These are phyloP conservation scores for Camellia granthamiana DNA, from an alignment of 148 eudicot species.

Conservation along the genomic window DNA sequence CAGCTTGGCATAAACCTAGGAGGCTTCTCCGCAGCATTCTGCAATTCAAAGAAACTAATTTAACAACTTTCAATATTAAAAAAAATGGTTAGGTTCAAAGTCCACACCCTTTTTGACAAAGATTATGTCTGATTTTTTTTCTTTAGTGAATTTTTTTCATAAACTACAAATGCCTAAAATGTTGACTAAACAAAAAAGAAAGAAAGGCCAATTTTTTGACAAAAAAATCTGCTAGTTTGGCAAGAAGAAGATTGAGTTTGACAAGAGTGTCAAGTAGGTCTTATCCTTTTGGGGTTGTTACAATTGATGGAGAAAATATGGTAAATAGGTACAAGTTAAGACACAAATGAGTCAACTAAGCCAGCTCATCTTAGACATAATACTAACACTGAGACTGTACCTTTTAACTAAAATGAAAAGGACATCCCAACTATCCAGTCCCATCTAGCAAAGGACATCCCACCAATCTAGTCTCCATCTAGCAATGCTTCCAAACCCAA, in stretches of 20 bases:
- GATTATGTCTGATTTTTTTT: too few species aligned
- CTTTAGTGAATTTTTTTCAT: too few species aligned
- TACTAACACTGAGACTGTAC: constrained; percentile 17
- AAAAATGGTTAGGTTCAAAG: too few species aligned
- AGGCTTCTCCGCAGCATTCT: constrained; percentile 93
- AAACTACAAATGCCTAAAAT: too few species aligned
- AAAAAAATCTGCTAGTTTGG: too few species aligned
- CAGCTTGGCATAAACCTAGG: constrained; percentile 71
- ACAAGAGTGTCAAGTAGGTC: background rate
- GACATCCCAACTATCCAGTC: constrained; percentile 22
- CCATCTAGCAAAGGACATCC: constrained; percentile 17
- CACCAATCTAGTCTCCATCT: constrained; percentile 16
- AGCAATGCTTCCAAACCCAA: constrained; percentile 18
- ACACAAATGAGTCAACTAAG: background rate
- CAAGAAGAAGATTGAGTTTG: background rate
- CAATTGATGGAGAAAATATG: background rate
- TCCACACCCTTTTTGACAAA: too few species aligned
- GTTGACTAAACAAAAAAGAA: background rate
- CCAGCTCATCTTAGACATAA: constrained; percentile 27
- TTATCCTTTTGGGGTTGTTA: background rate
- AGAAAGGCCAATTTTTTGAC: too few species aligned
- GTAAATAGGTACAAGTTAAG: background rate
- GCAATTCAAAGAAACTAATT: constrained; percentile 14
- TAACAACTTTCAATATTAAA: background rate
- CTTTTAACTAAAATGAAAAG: constrained; percentile 31